Evolutionary conservation across 2,329 filamentous ascomycete species (phyloP).

Genomic region (Colletotrichum higginsianum): DNA sequence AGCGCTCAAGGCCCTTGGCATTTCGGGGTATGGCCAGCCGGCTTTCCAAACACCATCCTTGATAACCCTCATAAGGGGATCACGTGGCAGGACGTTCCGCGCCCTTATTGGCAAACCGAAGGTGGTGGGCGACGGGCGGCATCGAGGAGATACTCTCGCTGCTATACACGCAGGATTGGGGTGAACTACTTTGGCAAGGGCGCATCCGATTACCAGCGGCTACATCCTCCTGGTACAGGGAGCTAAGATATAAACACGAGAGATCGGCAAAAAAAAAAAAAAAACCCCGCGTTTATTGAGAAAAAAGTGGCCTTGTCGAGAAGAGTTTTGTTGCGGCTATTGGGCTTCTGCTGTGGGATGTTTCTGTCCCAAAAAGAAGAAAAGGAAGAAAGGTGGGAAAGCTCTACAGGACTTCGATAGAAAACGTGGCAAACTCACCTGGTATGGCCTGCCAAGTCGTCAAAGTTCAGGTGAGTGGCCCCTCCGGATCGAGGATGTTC

Average conservation of each 20-base stretch:
- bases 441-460: not conserved
- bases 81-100: not conserved
- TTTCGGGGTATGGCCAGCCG: not conserved
- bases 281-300: not conserved
- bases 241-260: not conserved
- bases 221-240: not conserved
- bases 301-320: not conserved
- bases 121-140: not conserved
- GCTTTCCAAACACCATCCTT: not conserved
- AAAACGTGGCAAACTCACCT: slow-evolving; percentile 1
- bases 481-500: not conserved
- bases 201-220: not conserved
- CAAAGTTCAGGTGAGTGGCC: slow-evolving; percentile 8
- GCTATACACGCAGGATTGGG: not conserved
- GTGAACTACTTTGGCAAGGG: not conserved
- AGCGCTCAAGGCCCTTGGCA: not conserved
- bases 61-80: not conserved
- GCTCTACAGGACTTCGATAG: slow-evolving; percentile 1
- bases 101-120: not conserved
- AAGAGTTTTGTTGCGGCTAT: not conserved
- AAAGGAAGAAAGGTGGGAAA: too few species aligned
- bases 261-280: not conserved
- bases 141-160: not conserved
- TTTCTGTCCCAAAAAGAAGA: not conserved
- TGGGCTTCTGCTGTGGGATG: not conserved